Base-by-base conservation (phyloP, 768 basidiomycete genomes). In the Gloeophyllum trabeum region DNA sequence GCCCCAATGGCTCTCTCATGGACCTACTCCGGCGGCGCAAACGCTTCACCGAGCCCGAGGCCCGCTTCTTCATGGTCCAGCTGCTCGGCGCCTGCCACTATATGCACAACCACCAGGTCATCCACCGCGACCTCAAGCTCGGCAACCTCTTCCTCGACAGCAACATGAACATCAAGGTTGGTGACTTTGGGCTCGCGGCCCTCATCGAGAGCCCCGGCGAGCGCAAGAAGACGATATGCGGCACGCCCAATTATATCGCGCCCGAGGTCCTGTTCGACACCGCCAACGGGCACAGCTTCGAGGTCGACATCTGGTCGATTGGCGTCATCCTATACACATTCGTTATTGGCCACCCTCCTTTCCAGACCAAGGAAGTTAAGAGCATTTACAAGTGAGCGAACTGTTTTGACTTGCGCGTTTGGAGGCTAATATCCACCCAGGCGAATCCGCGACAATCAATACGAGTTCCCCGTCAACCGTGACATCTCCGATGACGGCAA, bases 361-460 rank as follows among this genome's bases (percentile, higher is more conserved):
- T 99, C 69, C 96, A 99, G 60, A 97, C 92, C 13, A 92, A 96
- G 57, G 92, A 98, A 41, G 91, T 98, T 53, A 96, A 97, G 61
- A 80, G 79, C 7, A 97, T 98, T 46, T 96, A 97, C 64, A 82
- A 90, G 84, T 85, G 54, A 60, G 78, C 56, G 2, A 40, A 46
- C 36, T 13, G 24, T 35, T n/a, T 43, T 21, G 28, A 4, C 4
- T 38, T 3, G 1, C 26, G 12, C 26, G 1, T 39, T 39, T 10
- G 22, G 24, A 53, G 40, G 13, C 41, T 35, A 20, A 32, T 5
- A 16, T 5, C 28, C 24, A 44, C 46, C 18, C 47, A 91, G 87
- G 47, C 88, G 92, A 39, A 99, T 99, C 57, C 81, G 83, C 13
- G 82, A 90, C 59, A 93, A 96, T 54, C 76, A 85, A 52, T 98